Conservation (phyloP, 225 moss, liverwort and hornwort genomes). For the Lunularia cruciata region DNA sequence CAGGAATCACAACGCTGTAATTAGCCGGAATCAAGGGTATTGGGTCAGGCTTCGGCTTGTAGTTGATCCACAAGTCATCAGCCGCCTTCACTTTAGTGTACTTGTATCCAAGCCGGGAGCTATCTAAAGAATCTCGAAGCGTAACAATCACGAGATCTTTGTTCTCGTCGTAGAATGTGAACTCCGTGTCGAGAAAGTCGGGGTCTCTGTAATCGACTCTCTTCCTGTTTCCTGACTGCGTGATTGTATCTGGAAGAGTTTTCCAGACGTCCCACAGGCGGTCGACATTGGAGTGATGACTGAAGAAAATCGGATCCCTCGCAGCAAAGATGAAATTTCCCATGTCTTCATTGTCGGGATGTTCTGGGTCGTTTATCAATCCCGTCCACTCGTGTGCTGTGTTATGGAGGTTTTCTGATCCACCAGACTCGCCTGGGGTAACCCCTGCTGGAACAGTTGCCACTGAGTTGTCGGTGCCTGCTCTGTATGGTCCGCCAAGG, state of each 20-base stretch:
- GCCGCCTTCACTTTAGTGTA: conserved; percentile 23
- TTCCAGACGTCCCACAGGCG: conserved; percentile 24
- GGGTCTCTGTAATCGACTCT: conserved; percentile 5
- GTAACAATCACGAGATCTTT: conserved; percentile 17
- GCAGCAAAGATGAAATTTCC: background rate
- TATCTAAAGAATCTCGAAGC: conserved; percentile 12
- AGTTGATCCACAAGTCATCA: conserved; percentile 35
- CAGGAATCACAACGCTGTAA: no score
- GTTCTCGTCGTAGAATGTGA: conserved; percentile 29
- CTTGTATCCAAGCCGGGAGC: conserved; percentile 1
- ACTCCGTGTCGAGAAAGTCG: conserved; percentile 14
- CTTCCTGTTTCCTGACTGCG: conserved; percentile 23
- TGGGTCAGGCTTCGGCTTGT: conserved; percentile 25
- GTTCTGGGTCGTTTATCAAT: conserved; percentile 12
- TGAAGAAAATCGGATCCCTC: conserved; percentile 21
- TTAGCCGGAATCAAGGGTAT: no score
- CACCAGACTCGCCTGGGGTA: conserved; percentile 21
- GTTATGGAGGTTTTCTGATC: background rate
- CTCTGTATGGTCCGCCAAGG: conserved; percentile 29
- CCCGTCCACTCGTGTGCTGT: conserved; percentile 51
- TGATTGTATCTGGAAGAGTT: conserved; percentile 17
- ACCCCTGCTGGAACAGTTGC: background rate
- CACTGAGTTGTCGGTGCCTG: conserved; percentile 1
- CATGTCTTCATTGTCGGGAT: conserved; percentile 36
- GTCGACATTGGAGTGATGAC: conserved; percentile 27